Base-by-base conservation (phyloP, 2,329 filamentous ascomycete species). In the Penicillium sp. region DNA sequence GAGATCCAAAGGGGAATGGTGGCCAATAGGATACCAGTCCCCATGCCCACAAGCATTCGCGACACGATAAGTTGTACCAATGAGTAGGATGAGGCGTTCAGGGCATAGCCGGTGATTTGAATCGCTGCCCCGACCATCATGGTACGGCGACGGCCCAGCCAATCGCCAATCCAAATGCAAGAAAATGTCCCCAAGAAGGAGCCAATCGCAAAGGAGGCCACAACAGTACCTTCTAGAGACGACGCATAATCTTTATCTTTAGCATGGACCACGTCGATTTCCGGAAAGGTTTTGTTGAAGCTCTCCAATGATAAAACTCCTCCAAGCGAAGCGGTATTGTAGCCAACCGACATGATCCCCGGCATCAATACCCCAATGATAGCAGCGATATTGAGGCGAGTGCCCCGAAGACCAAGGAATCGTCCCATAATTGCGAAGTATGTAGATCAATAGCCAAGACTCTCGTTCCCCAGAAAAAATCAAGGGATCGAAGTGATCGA, bases 291-390 rank as follows among this genome's bases (percentile, higher is more conserved):
- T 4, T 49, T 49, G 37, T 62, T 60, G 23, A 65, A 65, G 31
- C 50, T 62, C 1, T 33, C 27, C 26, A 63, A 42, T 6, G 46
- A 56, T 33, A 65, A 54, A 1, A 65, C 56, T 3, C 63, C 63
- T 5, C 63, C 63, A 9, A 65, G 54, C 14, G 54, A 55, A n/a
- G 60, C 55, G 6, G 63, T 51, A n/a, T 63, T 63, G 42, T 63
- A 65, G 18, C 63, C 63, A 40, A 60, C 25, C 14, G 57, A 46
- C 42, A 65, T 45, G 20, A 65, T 62, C 1, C 53, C 62, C 1
- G 63, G 63, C 63, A 65, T 65, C 22, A 64, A 37, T 1, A 65
- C 63, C 5, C 62, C 62, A 15, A 63, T 31, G 12, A 65, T 63
- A 6, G 63, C 55, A 4, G 45, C 53, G 4, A 63, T 33, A 46